Evolutionary conservation across 768 basidiomycete species (phyloP), one percentile per base, ranked within the genome.

Genomic region (button mushroom (Agaricus bisporus)): DNA sequence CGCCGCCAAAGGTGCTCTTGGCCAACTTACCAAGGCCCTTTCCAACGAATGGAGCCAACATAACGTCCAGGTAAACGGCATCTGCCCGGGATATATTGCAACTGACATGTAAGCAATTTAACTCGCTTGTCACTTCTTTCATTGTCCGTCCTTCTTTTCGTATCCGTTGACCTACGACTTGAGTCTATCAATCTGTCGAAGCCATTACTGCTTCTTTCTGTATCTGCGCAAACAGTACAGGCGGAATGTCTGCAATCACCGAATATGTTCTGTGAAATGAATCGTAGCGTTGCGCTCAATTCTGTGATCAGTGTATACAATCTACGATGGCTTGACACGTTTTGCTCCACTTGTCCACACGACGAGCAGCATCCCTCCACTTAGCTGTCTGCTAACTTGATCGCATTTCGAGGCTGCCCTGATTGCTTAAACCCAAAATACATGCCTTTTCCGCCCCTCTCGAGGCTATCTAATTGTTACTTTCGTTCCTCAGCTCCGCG

Each of bases 31-130:
- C 25, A 94, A 94, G 70, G 87, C 92, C 2, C 80, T 95, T 62
- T 85, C 86, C 61, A 97, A 97, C 68, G 94, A 95, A 67, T 97
- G 94, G 93, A 87, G 88, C 56, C 77, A 79, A 62, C 80, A 89
- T 61, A 91, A 91, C 59, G 82, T 95, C 49, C 86, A 92, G 66
- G 91, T 95, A 15, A 94, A 95, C 64, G 87, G 79, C 20, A 88
- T 95, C 59, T 85, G 85, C 59, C 91, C 91, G 28, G 92, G 91
- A 29, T 94, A 93, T 68, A 85, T 95, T 61, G 79, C 80, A 25
- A 95, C 92, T 35, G 93, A 95, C 60, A 93, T 93, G 88, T 90
- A 68, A 68, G 70, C 71, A 56, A 50, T 28, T 53, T 35, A 45
- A 49, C 45, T 46, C 54, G 49, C 49, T 49, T 51, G 15, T 54